Evolutionary conservation across 306 rosid species (phyloP).

Genomic region (Cicer arietinum): DNA sequence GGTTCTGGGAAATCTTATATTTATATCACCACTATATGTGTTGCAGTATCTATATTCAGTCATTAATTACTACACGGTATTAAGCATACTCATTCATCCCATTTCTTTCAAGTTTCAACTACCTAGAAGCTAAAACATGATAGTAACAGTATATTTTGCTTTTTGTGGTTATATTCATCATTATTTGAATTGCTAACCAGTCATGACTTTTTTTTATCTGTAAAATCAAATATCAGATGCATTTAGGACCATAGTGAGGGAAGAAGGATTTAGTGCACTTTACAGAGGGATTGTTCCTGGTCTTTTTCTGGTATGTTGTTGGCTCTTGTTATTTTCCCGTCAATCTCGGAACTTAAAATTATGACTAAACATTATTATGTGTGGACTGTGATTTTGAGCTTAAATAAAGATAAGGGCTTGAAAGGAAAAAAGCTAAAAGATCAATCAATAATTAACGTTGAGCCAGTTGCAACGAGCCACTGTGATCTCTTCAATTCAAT

Average conservation of each 20-base stretch:
- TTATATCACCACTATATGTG: conserved; percentile 1
- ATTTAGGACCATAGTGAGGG: conserved; percentile 85
- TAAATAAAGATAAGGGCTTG: conserved; percentile 20
- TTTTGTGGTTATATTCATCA: conserved; percentile 32
- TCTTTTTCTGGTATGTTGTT: conserved; percentile 79
- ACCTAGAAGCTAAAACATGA: conserved; percentile 20
- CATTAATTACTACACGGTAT: conserved; percentile 14
- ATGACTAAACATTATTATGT: background rate
- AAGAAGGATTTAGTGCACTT: conserved; percentile 80
- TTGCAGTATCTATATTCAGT: conserved; percentile 13
- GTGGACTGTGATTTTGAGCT: conserved; percentile 7
- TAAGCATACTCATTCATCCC: conserved; percentile 21
- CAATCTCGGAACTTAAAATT: conserved; percentile 26
- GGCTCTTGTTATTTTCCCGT: conserved; percentile 33
- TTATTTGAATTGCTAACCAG: conserved; percentile 30
- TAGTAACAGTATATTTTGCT: conserved; percentile 15
- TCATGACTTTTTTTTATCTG: conserved; percentile 35
- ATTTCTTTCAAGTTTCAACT: conserved; percentile 20
- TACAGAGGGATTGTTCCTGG: conserved; percentile 89
- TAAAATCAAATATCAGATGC: conserved; percentile 75
- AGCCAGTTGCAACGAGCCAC: conserved; percentile 10
- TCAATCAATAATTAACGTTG: background rate
- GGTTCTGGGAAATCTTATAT: background rate
- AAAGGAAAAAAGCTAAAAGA: background rate
- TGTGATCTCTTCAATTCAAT: background rate